phyloP scores from a whole-genome alignment of 805 yeast genomes.

The Candida khao-thaluensis region DNA sequence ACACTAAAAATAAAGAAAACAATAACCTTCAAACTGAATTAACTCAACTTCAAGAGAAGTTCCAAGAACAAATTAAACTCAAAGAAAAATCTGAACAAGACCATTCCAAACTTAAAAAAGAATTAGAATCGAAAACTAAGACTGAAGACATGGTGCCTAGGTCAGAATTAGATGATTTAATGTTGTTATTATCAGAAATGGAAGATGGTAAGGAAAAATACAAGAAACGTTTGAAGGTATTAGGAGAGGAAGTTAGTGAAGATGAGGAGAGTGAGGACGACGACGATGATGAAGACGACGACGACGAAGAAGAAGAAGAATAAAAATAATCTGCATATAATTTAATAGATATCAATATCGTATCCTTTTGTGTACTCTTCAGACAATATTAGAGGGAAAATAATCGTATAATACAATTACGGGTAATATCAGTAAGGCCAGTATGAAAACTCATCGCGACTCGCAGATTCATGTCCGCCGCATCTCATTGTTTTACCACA shows the following conservation, averaged over 20 bases:
- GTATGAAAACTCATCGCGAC: too few species aligned
- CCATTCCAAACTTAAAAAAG: not conserved
- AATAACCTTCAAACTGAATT: not conserved
- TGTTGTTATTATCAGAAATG: conserved; percentile 72
- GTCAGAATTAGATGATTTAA: conserved; percentile 55
- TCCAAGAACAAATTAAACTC: too few species aligned
- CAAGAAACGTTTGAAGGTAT: conserved; percentile 47
- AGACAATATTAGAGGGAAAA: too few species aligned
- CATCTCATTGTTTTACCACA: conserved; percentile 15
- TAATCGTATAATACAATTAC: too few species aligned
- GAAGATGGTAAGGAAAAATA: conserved; percentile 66
- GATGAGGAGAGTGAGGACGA: conserved; percentile 71
- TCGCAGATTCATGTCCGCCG: too few species aligned
- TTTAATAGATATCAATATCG: conserved; percentile 2
- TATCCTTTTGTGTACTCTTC: too few species aligned
- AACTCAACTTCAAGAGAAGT: too few species aligned
- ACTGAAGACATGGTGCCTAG: conserved; percentile 8
- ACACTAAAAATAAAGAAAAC: not conserved
- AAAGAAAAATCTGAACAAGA: too few species aligned
- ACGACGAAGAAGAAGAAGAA: conserved; percentile 22
- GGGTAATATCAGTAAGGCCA: too few species aligned
- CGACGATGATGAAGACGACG: conserved; percentile 49
- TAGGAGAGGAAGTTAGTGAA: conserved; percentile 64
- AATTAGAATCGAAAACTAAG: too few species aligned
- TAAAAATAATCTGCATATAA: conserved; percentile 7